Conservation (phyloP, 169 alveolate genomes). For the Eimeria praecox region DNA sequence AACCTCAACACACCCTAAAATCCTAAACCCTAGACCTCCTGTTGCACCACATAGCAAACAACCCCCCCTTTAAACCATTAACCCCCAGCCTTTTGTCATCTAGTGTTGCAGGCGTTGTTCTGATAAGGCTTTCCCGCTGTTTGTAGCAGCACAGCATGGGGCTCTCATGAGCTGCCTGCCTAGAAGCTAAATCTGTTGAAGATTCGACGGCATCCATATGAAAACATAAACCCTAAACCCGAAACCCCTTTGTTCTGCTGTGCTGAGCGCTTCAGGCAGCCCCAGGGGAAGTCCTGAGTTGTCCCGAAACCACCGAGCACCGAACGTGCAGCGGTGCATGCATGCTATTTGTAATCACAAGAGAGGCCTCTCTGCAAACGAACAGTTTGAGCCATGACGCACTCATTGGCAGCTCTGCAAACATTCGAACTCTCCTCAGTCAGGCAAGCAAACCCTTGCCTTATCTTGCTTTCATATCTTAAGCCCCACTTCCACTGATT, state of each 20-base stretch:
- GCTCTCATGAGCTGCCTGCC: not conserved
- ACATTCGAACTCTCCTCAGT: not conserved
- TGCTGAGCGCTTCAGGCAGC: not conserved
- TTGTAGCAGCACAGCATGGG: not conserved
- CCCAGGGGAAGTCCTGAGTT: conserved; percentile 7
- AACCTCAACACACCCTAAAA: not conserved
- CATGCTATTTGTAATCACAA: not conserved
- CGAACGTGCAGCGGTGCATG: conserved; percentile 54
- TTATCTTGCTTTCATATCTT: too few species aligned
- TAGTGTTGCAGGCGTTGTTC: too few species aligned
- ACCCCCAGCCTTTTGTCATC: not conserved
- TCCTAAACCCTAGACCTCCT: not conserved
- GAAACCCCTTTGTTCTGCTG: not conserved
- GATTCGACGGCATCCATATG: not conserved
- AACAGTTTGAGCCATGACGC: conserved; percentile 12
- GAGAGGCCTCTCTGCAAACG: conserved; percentile 28
- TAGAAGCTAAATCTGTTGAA: not conserved
- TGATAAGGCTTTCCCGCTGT: not conserved
- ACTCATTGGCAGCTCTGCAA: not conserved
- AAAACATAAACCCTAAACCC: not conserved
- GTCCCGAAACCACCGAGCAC: not conserved
- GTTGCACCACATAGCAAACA: not conserved
- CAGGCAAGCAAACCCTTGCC: conserved; percentile 19
- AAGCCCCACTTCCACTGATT: too few species aligned
- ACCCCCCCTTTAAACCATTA: not conserved